Evolutionary conservation across 2,329 filamentous ascomycete species (phyloP), one percentile per base, ranked within the genome.

Genomic region (Tolypocladium ophioglossoides): DNA sequence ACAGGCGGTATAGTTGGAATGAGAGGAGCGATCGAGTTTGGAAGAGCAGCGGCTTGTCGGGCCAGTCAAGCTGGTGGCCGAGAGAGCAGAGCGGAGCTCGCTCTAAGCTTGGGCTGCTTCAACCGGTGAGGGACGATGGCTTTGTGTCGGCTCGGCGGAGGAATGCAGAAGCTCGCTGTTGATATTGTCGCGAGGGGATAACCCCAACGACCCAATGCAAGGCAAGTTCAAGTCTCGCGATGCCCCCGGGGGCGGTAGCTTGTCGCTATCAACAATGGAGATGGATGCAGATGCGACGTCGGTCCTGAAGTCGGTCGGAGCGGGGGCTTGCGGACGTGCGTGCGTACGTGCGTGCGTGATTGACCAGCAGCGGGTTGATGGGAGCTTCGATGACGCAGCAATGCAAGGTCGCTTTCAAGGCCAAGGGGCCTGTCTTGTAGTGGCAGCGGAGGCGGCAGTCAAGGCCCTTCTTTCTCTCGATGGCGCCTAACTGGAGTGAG

Each of bases 391-490:
- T 32, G 35, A 20, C 40, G 50, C 11, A 20, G 32, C 32, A 38
- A 38, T 48, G 44, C 27, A 20, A 32, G 32, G 44, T 48, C 27
- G 44, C 44, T 48, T 32, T 48, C 4, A 32, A 47, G 44, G 27
- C 44, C 27, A 32, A 7, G 12, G n/a, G 10, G 44, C 27, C 44
- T 20, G 27, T 18, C 27, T 34, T 34, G 44, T n/a, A 30, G 18
- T 32, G 44, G 41, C 39, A 9, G 30, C 39, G 18, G 40, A 37
- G 10, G 35, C 30, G 40, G 37, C 51, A 46, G 27, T 24, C 24
- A 47, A 57, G 57, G 38, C 52, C 58, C 65, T 68, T 68, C 64
- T 68, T 68, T 65, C 68, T 69, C 65, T 68, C 63, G 64, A 59
- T 55, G 27, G 39, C 51, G 55, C 60, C 59, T 54, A 53, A 60